Evolutionary conservation across 2,329 filamentous ascomycete species (phyloP), one percentile per base, ranked within the genome.

Genomic region (Xylariaceae sp.): DNA sequence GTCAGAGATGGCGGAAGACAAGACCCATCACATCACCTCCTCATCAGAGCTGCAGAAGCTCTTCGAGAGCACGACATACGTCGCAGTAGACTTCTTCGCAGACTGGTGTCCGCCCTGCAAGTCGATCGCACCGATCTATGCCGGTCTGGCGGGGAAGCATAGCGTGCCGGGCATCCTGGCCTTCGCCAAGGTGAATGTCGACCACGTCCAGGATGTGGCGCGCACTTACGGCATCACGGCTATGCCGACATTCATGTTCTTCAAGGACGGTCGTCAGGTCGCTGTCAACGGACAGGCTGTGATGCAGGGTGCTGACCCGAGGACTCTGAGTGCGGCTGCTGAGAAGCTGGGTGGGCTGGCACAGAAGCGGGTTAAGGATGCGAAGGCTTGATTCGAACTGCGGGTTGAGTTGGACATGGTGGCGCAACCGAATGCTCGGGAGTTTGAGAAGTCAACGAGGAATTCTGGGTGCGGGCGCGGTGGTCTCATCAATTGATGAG

Each of bases 71-170:
- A 77, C 70, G 42, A 74, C 71, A 42, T 78, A 75, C 66, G 77
- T 82, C 55, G 72, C 75, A 52, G 67, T 79, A 55, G 78, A 83
- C 63, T 81, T 82, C 68, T 76, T 71, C 67, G 80, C 80, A 51
- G 69, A 75, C 60, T 83, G 81, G 81, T 83, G 80, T 67, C 74
- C 72, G 36, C 81, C 80, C 27, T 83, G 81, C 77, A 80, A 79
- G 67, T 69, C 70, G 58, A 82, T 83, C 61, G 75, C 77, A 18
- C 80, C 80, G 53, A 59, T 77, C 51, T 83, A 75, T 72, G 62
- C 59, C 51, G 68, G 74, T 61, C 71, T 81, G 45, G 74, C 79
- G 41, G 63, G 63, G 42, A 57, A 66, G 38, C 65, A 71, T 60
- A 55, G 63, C 48, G 54, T 69, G 19, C 69, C 71, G 15, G 69